Evolutionary conservation across 352 stramenopile genomes (phyloP), one percentile per base, ranked within the genome.

Genomic region (Globisporangium orthogonon): DNA sequence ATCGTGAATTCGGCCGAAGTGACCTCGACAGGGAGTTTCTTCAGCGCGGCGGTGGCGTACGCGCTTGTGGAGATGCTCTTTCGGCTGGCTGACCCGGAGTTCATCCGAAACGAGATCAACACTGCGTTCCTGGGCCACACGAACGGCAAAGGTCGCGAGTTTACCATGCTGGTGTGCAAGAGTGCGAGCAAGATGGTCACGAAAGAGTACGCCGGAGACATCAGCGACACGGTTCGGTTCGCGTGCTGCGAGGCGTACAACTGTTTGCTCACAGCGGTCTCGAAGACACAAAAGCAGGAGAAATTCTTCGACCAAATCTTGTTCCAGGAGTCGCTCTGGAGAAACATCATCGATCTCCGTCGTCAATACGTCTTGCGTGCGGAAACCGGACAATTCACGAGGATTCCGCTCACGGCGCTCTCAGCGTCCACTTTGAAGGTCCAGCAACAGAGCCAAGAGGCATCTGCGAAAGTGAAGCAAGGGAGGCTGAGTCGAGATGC

Each of bases 221-320:
- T 67, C 33, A 73, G 60, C 30, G 74, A 84, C 14, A 68, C 67
- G 7, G 62, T 63, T 11, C 69, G 73, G 6, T 77, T 87, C 52
- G 48, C 69, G 33, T 87, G 73, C 48, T 85, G 71, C 54, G 74
- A 79, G 51, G 84, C 84, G 23, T 94, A 91, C 52, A 76, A 70
- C 33, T 94, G 84, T 61, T 60, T 94, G 15, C 66, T 92, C 13
- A 87, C 74, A 2, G 83, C 82, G 3, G 80, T 94, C 28, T 87
- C 82, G 1, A 76, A 77, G 35, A 92, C 84, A 7, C 84, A 94
- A 65, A 94, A 90, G 29, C 79, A 92, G 46, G 82, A 94, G 46
- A 94, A 94, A 53, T 87, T 94, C 55, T 94, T 85, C 50, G 82
- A 90, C 53, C 84, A 94, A 61, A 86, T 94, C 40, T 63, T 94